Evolutionary conservation across 2,329 filamentous ascomycete genomes (phyloP).

Genomic region (Chalaropsis ovoidea): DNA sequence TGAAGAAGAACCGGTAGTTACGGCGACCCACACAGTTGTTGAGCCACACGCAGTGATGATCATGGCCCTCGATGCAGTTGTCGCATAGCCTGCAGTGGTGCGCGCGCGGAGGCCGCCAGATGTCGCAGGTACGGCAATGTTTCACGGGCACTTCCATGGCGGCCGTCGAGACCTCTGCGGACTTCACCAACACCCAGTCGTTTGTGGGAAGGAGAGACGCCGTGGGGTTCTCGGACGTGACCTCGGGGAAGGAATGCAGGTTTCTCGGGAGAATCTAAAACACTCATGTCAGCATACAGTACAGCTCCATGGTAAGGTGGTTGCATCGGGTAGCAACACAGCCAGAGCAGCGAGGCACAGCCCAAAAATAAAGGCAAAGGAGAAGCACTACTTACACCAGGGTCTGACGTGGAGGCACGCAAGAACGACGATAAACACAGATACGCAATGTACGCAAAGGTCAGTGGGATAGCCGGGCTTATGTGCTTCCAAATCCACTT

Average conservation of each 20-base stretch:
- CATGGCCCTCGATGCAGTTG: conserved; percentile 92
- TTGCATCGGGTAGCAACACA: no score
- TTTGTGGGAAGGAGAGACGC: conserved; percentile 74
- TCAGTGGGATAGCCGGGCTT: conserved; percentile 76
- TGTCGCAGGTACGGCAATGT: conserved; percentile 94
- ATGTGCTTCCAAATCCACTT: conserved; percentile 78
- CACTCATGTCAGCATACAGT: not conserved
- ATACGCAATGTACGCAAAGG: conserved; percentile 86
- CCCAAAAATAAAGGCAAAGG: not conserved
- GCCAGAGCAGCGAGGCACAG: not conserved
- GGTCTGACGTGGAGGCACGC: conserved; percentile 84
- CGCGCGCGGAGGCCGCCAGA: conserved; percentile 90
- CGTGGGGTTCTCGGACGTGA: conserved; percentile 68
- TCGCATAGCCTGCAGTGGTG: conserved; percentile 96
- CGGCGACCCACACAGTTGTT: conserved; percentile 96
- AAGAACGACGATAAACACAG: conserved; percentile 87
- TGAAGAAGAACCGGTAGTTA: conserved; percentile 97
- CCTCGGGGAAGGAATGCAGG: conserved; percentile 74
- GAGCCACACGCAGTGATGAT: conserved; percentile 97
- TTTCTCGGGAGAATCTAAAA: conserved; percentile 80
- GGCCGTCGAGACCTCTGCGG: conserved; percentile 60
- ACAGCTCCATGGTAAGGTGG: no score
- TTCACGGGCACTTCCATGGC: conserved; percentile 98
- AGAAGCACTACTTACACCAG: conserved; percentile 58
- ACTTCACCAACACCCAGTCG: conserved; percentile 87